phyloP scores from a whole-genome alignment of 768 basidiomycete genomes.

The Boletales sp. region DNA sequence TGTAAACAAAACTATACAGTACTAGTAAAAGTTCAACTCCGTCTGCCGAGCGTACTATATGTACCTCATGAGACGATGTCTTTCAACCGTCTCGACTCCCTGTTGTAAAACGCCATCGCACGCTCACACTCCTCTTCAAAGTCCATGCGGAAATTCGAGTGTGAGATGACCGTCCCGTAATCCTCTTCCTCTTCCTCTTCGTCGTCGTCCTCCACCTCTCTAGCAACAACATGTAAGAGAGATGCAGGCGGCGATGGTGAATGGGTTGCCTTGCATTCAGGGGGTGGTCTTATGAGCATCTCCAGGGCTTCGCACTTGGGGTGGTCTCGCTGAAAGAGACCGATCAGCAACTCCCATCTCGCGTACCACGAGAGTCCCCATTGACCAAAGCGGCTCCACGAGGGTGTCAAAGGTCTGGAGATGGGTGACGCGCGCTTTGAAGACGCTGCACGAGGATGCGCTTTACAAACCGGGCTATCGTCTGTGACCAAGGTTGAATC shows the following conservation, averaged over 20 bases:
- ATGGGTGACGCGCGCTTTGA: slow-evolving; percentile 2
- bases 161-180: slow-evolving; percentile 20
- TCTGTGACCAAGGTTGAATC: slow-evolving; percentile 57
- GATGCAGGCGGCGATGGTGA: slow-evolving; percentile 1
- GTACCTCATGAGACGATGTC: background rate
- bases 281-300: background rate
- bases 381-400: slow-evolving; percentile 14
- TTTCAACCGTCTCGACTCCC: slow-evolving; percentile 2
- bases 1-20: slow-evolving; percentile 19
- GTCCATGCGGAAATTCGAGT: slow-evolving; percentile 14
- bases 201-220: slow-evolving; percentile 18
- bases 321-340: slow-evolving; percentile 35
- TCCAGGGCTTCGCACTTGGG: slow-evolving; percentile 10
- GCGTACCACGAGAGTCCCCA: slow-evolving; percentile 52
- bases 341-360: slow-evolving; percentile 51
- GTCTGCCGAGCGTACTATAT: no score
- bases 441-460: background rate
- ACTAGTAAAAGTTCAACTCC: background rate
- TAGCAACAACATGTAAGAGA: slow-evolving; percentile 13
- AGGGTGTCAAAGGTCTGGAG: slow-evolving; percentile 1
- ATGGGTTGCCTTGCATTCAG: background rate
- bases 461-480: slow-evolving; percentile 23
- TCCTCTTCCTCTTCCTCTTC: slow-evolving; percentile 26
- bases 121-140: slow-evolving; percentile 26
- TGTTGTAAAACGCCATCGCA: slow-evolving; percentile 23